Evolutionary conservation across 176 grass and related monocot genomes (phyloP), one percentile per base, ranked within the genome.

Genomic region (Oryza nivara): DNA sequence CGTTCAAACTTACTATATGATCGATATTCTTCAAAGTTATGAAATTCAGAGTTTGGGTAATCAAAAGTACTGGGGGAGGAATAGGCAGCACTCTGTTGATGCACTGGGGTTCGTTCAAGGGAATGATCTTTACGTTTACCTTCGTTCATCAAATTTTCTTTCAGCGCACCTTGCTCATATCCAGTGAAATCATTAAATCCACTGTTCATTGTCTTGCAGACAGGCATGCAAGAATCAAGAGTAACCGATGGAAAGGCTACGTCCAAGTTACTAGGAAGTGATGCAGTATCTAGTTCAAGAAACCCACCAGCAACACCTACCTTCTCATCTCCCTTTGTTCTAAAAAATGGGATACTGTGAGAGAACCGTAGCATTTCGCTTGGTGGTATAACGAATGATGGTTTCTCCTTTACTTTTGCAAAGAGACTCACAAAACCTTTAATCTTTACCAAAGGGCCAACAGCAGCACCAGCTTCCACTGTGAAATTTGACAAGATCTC

Each of bases 201-300:
- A 43, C 25, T 72, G 30, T 25, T 41, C 11, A 71, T 22, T 77
- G 30, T 43, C 13, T 54, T 83, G 58, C 51, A n/a, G 0, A 66
- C 43, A 54, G n/a, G 73, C 36, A 63, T 4, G 67, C 67, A 85
- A 78, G 83, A 71, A 66, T 89, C 75, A 83, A 89, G 80, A 80
- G 70, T 67, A 78, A 90, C 87, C 48, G 82, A 88, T 52, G 82
- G 48, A 88, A 94, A 97, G 32, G 77, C 79, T 65, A 35, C 19
- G 9, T 88, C 88, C 34, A 90, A 82, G 76, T 97, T 66, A 82
- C 48, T 77, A 30, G 94, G 94, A 69, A 97, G 89, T 12, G 94
- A 90, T 68, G 86, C 89, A 6, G 82, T 73, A 74, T 97, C 94
- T 49, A 97, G 76, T 84, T 94, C 94, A 77, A 97, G 87, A 84